Conservation (phyloP, 148 eudicot species). For the Rhododendron vialii region DNA sequence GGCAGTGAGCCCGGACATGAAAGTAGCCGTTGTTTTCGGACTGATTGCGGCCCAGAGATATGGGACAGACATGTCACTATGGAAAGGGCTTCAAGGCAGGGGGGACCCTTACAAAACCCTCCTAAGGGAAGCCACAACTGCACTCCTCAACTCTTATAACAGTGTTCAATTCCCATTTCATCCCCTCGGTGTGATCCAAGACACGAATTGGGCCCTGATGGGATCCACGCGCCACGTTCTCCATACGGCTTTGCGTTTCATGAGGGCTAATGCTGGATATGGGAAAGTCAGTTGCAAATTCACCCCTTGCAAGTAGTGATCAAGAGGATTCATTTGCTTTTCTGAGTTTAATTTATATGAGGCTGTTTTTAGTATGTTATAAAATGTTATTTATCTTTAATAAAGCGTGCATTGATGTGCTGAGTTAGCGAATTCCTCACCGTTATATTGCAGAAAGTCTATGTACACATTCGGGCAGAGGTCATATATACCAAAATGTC, state of each 20-base stretch:
- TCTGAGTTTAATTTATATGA: background rate
- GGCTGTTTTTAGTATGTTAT: background rate
- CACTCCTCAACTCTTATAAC: conserved; percentile 81
- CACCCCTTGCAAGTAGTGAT: conserved; percentile 48
- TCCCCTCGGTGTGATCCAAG: conserved; percentile 45
- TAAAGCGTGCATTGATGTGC: background rate
- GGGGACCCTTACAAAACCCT: conserved; percentile 82
- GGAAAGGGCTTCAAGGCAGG: conserved; percentile 49
- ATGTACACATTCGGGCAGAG: background rate
- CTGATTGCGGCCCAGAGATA: conserved; percentile 53
- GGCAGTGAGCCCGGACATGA: conserved; percentile 49
- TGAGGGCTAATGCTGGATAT: conserved; percentile 68
- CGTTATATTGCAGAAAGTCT: background rate
- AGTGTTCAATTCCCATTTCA: conserved; percentile 53
- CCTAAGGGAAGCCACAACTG: conserved; percentile 69
- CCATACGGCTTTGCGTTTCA: conserved; percentile 61
- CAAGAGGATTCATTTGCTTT: background rate
- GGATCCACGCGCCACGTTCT: conserved; percentile 51
- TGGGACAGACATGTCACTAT: conserved; percentile 51
- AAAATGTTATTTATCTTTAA: background rate
- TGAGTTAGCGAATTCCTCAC: background rate
- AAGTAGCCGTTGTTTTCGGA: conserved; percentile 71
- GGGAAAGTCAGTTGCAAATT: conserved; percentile 50
- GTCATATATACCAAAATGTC: background rate
- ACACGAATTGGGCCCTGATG: conserved; percentile 47